Evolutionary conservation across 257 asterid genomes (phyloP).

Genomic region (Capsicum pubescens): DNA sequence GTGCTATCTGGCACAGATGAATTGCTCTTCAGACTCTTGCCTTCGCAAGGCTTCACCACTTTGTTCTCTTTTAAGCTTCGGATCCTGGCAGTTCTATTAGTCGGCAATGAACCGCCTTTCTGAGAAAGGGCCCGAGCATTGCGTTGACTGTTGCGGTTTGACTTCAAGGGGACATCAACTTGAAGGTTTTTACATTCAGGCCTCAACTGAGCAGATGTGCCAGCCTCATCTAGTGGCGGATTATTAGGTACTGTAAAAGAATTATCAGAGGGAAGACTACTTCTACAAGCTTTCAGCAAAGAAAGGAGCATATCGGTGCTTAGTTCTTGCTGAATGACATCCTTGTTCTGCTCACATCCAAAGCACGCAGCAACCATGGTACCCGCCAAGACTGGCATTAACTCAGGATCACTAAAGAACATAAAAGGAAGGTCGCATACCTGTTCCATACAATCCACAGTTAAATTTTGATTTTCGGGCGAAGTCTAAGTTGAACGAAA

Average conservation of each 20-base stretch:
- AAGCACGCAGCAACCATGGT: conserved; percentile 84
- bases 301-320: conserved; percentile 96
- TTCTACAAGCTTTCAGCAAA: conserved; percentile 78
- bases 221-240: conserved; percentile 48
- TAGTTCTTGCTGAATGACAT: conserved; percentile 91
- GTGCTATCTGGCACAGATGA: conserved; percentile 46
- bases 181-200: conserved; percentile 57
- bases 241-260: conserved; percentile 34
- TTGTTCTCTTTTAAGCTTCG: conserved; percentile 69
- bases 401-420: conserved; percentile 91
- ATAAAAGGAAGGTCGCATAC: conserved; percentile 93
- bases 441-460: conserved; percentile 44
- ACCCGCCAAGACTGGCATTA: conserved; percentile 91
- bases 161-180: conserved; percentile 52
- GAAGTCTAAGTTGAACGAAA: neutral
- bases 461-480: conserved; percentile 36
- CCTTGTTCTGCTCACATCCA: conserved; percentile 92
- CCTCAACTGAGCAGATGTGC: conserved; percentile 46
- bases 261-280: conserved; percentile 30
- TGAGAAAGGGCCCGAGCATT: conserved; percentile 53
- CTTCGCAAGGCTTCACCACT: conserved; percentile 60
- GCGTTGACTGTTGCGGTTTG: conserved; percentile 46
- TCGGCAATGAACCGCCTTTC: conserved; percentile 43
- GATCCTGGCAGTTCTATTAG: conserved; percentile 47
- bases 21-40: conserved; percentile 45